Evolutionary conservation across 1,139 yeast species (phyloP), one percentile per base, ranked within the genome.

Genomic region (Ogataea hybrid): DNA sequence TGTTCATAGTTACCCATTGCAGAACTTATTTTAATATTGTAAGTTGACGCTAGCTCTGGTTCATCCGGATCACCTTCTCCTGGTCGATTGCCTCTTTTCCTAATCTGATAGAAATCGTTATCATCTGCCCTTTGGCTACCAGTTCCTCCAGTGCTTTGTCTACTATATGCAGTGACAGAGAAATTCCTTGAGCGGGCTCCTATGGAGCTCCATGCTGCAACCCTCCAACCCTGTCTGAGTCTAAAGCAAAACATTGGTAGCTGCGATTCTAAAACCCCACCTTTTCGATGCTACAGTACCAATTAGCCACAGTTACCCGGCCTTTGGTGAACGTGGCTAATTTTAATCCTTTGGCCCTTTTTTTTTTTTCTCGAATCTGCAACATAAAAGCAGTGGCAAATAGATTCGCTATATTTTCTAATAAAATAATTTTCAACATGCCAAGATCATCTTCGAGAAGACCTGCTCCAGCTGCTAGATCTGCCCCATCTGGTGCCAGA

Each of bases 371-470:
- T n/a, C 17, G 32, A 38, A 38, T 28, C 41, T 28, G 37, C 41
- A 35, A 33, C 8, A 32, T 32, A 21, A 23, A 35, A 18, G 15
- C 18, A 25, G 43, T 39, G 43, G 43, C 43, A 21, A 39, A 34
- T 34, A 25, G 25, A 11, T 29, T 27, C n/a, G 12, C 28, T n/a
- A 16, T 22, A 5, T 23, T 39, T 39, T 30, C 23, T 35, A 35
- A 31, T 32, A 22, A 17, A 29, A 12, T 25, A 30, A 15, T 32
- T 28, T 39, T 34, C 16, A 50, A 10, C 42, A 78, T 78, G 83
- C 70, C 84, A 56, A 77, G 84, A 76, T 77, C 71, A 70, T 76
- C 83, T 62, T 74, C 81, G 63, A 75, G 82, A 56, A 75, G 81
- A 50, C 79, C 83, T 52, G 54, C 60, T 47, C 53, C 61, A 34